Evolutionary conservation across 2,329 filamentous ascomycete species (phyloP), one percentile per base, ranked within the genome.

Genomic region (Exophiala xenobiotica): DNA sequence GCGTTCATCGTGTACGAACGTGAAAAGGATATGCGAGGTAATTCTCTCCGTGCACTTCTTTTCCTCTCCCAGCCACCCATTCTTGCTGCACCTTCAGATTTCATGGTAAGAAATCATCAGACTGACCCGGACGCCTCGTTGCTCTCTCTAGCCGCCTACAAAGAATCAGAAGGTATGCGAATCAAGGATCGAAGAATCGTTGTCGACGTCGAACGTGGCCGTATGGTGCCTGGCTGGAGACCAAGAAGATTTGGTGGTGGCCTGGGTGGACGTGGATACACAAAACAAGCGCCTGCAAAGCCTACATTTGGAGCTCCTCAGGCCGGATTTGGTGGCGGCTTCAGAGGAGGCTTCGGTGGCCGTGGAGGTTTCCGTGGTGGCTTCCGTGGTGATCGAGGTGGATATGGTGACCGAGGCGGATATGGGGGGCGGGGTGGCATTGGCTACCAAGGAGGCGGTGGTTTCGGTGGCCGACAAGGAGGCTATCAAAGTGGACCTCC

Each of bases 1-100:
- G 93, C 90, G 56, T 99, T 99, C 68, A 87, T 99, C 62, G 89
- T 97, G 48, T 99, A 92, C 68, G 92, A 97, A 73, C 86, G 89
- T 70, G 93, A 97, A 74, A 91, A 92, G 73, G 93, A 97, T 69
- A 96, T 97, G 91, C 95, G 95, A 90, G 90, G 91, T 96, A 95
- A 83, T 75, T 72, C 71, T 68, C 67, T 70, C 49, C 39, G 8
- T 16, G 48, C 37, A 39, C 23, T 68, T 66, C 60, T 63, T 66
- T 61, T 67, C 61, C 61, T 56, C 51, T 49, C 56, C 41, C 14
- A 20, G 40, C 39, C 62, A 53, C 57, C 54, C 51, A 60, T 53
- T 53, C 54, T 56, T 44, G 54, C 60, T 27, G 27, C 19, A 31
- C 11, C 35, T 40, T 8, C 38, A 9, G 9, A 35, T 35, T 14